Percentiles rank a stretch among this genome's conserved stretches.
Conservation (phyloP, 352 stramenopile species). For the Elongisporangium senticosum region DNA sequence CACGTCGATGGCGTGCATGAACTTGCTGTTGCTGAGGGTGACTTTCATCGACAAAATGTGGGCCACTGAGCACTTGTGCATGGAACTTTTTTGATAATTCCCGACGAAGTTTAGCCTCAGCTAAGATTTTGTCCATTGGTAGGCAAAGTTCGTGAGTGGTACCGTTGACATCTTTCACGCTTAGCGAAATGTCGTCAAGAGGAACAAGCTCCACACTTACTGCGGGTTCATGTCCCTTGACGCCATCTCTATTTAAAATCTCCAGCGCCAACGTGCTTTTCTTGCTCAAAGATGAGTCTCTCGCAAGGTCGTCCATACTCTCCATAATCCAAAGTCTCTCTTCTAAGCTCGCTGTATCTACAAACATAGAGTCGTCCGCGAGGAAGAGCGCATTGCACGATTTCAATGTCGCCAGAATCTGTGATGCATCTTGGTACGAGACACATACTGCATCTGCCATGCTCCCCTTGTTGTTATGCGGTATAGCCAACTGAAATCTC, state of each 20-base stretch:
- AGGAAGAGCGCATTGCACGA: slow-evolving; percentile 13
- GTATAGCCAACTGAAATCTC: slow-evolving; percentile 33
- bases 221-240: slow-evolving; percentile 16
- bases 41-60: slow-evolving; percentile 2
- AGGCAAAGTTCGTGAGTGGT: slow-evolving; percentile 38
- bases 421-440: slow-evolving; percentile 23
- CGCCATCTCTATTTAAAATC: slow-evolving; percentile 20
- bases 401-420: slow-evolving; percentile 22
- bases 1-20: slow-evolving; percentile 4
- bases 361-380: slow-evolving; percentile 1
- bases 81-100: slow-evolving; percentile 26
- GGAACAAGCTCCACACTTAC: slow-evolving; percentile 34
- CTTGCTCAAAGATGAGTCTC: slow-evolving; percentile 3
- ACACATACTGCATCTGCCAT: slow-evolving; percentile 23
- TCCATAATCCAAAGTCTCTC: slow-evolving; percentile 17
- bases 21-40: slow-evolving; percentile 15
- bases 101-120: slow-evolving; percentile 41
- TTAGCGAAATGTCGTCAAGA: slow-evolving; percentile 42
- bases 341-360: slow-evolving; percentile 6
- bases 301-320: not conserved
- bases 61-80: slow-evolving; percentile 17
- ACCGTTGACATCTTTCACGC: slow-evolving; percentile 21
- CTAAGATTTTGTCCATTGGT: slow-evolving; percentile 28
- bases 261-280: slow-evolving; percentile 14
- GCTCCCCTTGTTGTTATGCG: slow-evolving; percentile 34